Evolutionary conservation across 345 rosid species (phyloP).

Genomic region (Cardiospermum halicacabum): DNA sequence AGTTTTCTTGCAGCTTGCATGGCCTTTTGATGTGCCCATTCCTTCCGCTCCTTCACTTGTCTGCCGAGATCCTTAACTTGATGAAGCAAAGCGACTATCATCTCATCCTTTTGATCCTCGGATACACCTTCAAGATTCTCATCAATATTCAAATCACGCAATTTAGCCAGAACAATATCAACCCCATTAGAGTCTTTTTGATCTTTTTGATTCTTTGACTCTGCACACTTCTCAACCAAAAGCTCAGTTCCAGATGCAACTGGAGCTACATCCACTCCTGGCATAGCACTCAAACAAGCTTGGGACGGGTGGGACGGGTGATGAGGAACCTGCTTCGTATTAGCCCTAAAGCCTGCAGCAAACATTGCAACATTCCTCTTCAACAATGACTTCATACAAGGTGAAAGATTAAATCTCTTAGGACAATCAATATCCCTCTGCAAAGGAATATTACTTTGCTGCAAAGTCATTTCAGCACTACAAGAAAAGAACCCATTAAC

Average conservation of each 20-base stretch:
- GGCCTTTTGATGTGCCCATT: conserved; percentile 97
- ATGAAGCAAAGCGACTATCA: conserved; percentile 50
- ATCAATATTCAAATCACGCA: conserved; percentile 73
- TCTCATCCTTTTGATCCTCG: conserved; percentile 72
- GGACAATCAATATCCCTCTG: conserved; percentile 78
- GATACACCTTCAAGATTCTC: conserved; percentile 52
- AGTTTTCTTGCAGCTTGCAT: conserved; percentile 95
- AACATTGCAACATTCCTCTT: conserved; percentile 82
- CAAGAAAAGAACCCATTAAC: conserved; percentile 45
- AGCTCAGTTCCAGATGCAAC: conserved; percentile 26
- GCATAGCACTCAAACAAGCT: conserved; percentile 27
- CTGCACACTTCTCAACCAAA: conserved; percentile 39
- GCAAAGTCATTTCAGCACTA: conserved; percentile 37
- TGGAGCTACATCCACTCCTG: conserved; percentile 27
- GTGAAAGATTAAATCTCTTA: conserved; percentile 82
- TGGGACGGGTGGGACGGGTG: conserved; percentile 44
- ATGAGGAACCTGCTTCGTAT: conserved; percentile 46
- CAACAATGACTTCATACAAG: conserved; percentile 74
- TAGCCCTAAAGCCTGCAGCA: conserved; percentile 86
- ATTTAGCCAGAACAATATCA: conserved; percentile 55
- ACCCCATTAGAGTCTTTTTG: conserved; percentile 47
- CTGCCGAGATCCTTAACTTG: conserved; percentile 73
- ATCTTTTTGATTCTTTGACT: conserved; percentile 35
- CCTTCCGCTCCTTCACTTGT: conserved; percentile 81
- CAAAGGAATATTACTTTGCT: too few relatives aligned